These are phyloP conservation scores for Zanthoxylum bungeanum DNA, from an alignment of 345 rosid species.

Conservation along the genomic window DNA sequence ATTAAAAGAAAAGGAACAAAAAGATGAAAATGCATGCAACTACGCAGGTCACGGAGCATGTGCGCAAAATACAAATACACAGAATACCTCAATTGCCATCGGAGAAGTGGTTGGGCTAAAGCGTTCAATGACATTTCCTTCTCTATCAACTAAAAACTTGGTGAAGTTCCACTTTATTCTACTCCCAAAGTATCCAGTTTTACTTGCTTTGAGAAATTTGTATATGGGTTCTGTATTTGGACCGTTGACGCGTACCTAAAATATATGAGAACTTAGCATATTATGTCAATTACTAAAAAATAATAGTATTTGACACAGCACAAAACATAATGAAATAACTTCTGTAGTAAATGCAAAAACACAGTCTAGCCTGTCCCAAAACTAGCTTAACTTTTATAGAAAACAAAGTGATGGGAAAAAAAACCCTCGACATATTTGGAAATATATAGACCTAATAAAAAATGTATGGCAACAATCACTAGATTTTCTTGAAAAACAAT, in stretches of 20 bases:
- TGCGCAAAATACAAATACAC: no score
- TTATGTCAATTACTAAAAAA: neutral
- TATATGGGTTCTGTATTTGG: slow-evolving; percentile 61
- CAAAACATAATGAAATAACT: neutral
- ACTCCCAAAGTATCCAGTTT: slow-evolving; percentile 49
- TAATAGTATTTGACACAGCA: neutral
- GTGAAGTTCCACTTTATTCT: slow-evolving; percentile 94
- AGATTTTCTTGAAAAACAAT: neutral
- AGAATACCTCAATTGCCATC: slow-evolving; percentile 65
- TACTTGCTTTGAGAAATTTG: slow-evolving; percentile 72
- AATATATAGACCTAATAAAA: neutral
- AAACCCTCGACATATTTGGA: neutral
- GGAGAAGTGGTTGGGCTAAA: slow-evolving; percentile 63
- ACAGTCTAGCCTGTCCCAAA: no score
- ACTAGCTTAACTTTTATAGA: neutral
- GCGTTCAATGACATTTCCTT: slow-evolving; percentile 64
- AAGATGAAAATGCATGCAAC: no score
- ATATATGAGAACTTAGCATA: neutral
- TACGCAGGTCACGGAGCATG: no score
- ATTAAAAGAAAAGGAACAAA: neutral
- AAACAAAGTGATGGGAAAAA: neutral
- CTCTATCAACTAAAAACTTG: slow-evolving; percentile 72
- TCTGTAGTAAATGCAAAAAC: neutral
- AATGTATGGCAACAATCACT: neutral
- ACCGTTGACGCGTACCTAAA: slow-evolving; percentile 81